Base-by-base conservation (phyloP, 1,284 basidiomycete genomes). In the Apiotrichum sp. region DNA sequence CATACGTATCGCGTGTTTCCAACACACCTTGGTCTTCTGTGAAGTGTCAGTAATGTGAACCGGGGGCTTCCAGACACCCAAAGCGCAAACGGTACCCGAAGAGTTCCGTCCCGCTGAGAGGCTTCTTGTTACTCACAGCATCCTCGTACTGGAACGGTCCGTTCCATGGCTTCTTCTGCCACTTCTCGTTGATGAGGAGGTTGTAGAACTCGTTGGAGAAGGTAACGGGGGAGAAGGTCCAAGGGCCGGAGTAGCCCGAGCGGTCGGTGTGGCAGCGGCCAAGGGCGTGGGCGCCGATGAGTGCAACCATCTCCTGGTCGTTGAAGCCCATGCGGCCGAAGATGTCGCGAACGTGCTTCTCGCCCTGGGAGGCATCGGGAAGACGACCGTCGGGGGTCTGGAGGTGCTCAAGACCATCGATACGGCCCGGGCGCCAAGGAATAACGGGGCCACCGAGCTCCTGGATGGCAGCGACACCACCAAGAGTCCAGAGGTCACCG, bases 251-350 rank as follows among this genome's bases (percentile, higher is more conserved):
- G 75, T 87, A 93, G 42, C 89, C 89, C 57, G 88, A 91, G 63
- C 86, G 84, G 69, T 73, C 69, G 81, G 76, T 63, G 80, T 98
- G 95, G 82, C 92, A 95, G 72, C 95, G 88, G 44, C 93, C 93
- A 49, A 98, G 84, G 60, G 92, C 92, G 74, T 98, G 95, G 45
- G 90, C 93, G 65, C 95, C 95, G 36, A 84, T 84, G 63, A 98
- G 86, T 52, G 93, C 93, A 56, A 97, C 93, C 55, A 93, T 93
- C 78, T 93, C 92, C 47, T 93, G 90, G 79, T 98, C 95, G 76
- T 95, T 90, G 82, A 97, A 93, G 55, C 89, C 90, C 89, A 93
- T 92, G 65, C 91, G 88, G 78, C 89, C 85, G 79, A 95, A 95
- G 74, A 96, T 88, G 82, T 87, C 65, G 32, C 95, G 84, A 58